phyloP scores from a whole-genome alignment of 2,329 filamentous ascomycete species.

The Paraconiothyrium sp. region DNA sequence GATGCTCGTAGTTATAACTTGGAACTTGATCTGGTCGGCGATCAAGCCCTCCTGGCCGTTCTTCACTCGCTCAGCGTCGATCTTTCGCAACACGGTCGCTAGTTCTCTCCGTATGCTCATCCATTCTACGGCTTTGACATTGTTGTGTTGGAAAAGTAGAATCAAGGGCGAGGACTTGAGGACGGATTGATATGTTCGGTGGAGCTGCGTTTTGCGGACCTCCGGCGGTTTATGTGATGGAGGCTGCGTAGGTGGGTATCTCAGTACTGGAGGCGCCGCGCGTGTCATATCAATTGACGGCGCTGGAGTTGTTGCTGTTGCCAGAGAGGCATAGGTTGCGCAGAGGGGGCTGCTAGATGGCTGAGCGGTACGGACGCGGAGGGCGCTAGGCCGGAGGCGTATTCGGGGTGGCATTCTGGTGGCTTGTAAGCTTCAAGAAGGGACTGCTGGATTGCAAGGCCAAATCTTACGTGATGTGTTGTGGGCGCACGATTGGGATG shows the following conservation, averaged over 20 bases:
- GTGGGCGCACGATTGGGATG: conserved; percentile 35
- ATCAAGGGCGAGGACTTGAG: conserved; percentile 86
- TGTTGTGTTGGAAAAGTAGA: conserved; percentile 86
- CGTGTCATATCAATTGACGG: conserved; percentile 61
- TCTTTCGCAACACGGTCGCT: conserved; percentile 66
- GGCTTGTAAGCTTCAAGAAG: conserved; percentile 11
- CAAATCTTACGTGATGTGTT: conserved; percentile 38
- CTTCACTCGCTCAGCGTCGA: conserved; percentile 76
- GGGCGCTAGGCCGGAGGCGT: conserved; percentile 44
- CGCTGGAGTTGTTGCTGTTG: conserved; percentile 62
- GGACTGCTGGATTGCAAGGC: not conserved
- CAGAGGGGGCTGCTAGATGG: conserved; percentile 36
- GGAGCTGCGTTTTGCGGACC: conserved; percentile 88
- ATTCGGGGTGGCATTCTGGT: conserved; percentile 51
- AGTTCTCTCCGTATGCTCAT: conserved; percentile 76
- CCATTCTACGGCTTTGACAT: conserved; percentile 79
- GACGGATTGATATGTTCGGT: conserved; percentile 86
- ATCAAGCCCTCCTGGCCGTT: conserved; percentile 56
- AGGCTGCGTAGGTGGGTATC: conserved; percentile 75
- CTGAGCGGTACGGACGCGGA: conserved; percentile 38
- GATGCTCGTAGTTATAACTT: conserved; percentile 89
- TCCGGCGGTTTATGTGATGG: conserved; percentile 87
- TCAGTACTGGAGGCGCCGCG: conserved; percentile 57
- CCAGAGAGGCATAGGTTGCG: conserved; percentile 61
- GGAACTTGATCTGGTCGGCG: conserved; percentile 73